Conservation (phyloP, 305 asterid genomes). For the Fraxinus sp. region DNA sequence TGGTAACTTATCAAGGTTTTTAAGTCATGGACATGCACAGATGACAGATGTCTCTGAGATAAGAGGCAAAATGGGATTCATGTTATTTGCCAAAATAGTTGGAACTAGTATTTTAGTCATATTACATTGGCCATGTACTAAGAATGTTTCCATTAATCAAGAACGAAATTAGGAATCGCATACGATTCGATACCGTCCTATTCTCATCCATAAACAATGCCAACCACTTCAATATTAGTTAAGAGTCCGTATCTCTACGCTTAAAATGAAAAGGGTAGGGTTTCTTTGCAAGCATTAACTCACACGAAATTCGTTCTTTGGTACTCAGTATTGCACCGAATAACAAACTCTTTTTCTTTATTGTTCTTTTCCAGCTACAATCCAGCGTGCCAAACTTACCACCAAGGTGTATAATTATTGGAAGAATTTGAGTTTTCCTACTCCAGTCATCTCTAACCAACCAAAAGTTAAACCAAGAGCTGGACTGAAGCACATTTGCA, state of each 20-base stretch:
- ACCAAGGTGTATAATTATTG: not conserved
- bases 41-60: not conserved
- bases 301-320: not conserved
- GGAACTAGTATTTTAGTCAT: not conserved
- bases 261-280: not conserved
- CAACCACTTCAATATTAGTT: not conserved
- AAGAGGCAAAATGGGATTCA: not conserved
- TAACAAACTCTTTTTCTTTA: not conserved
- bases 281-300: not conserved
- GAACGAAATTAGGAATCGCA: not conserved
- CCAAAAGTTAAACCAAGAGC: not conserved
- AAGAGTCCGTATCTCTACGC: not conserved
- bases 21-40: not conserved
- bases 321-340: not conserved
- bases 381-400: not conserved
- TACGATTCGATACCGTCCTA: not conserved
- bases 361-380: not conserved
- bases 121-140: not conserved
- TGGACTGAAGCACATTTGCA: not conserved
- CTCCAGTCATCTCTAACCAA: not conserved
- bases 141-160: not conserved
- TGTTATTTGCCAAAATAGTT: not conserved
- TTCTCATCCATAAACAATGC: not conserved
- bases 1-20: not conserved
- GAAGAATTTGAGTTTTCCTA: not conserved